Base-by-base conservation (phyloP, 331 rosid species). In the Saraca asoca region DNA sequence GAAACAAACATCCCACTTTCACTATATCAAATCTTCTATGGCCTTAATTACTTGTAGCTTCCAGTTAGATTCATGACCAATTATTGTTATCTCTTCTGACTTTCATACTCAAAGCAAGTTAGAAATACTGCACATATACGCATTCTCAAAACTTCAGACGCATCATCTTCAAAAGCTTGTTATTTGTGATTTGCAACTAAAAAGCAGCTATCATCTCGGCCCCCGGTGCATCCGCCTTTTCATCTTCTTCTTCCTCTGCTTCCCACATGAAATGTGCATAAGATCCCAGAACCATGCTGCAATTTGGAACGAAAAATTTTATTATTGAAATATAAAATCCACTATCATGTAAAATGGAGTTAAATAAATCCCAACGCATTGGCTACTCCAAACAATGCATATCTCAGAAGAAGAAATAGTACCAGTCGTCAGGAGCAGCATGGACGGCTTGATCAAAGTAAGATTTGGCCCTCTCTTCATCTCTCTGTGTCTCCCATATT, bases 251-350 rank as follows among this genome's bases (percentile, higher is more conserved):
- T 2, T 63, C 91, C 45, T 71, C 96, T 7, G 85, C 78, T 72
- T 89, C 88, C 98, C 98, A 92, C 89, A 85, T 71, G 80, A 89
- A 92, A 14, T 78, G 78, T 2, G 98, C 93, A 44, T 79, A 84
- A 1, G 95, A 81, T 7, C 98, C 98, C 84, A 85, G 62, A 35
- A 92, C 89, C 74, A 58, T 71, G 66, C 98, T 91, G 56, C 82
- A 69, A 8, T 8, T 20, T 2, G 10, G 4, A 41, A 17, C n/a
- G 58, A 0, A 34, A 20, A 7, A 19, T 12, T 15, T 29, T 14
- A 57, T 15, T 14, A 44, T 18, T 24, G 62, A 31, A 45, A 1
- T 2, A 37, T 5, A 37, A 5, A 37, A 37, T 5, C 2, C 5
- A 5, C 3, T 37, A 9, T 9, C 5, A 37, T 37, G 5, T 37